These are phyloP conservation scores for Backusella circina DNA, from an alignment of 192 early-diverging fungal species.

Conservation along the genomic window DNA sequence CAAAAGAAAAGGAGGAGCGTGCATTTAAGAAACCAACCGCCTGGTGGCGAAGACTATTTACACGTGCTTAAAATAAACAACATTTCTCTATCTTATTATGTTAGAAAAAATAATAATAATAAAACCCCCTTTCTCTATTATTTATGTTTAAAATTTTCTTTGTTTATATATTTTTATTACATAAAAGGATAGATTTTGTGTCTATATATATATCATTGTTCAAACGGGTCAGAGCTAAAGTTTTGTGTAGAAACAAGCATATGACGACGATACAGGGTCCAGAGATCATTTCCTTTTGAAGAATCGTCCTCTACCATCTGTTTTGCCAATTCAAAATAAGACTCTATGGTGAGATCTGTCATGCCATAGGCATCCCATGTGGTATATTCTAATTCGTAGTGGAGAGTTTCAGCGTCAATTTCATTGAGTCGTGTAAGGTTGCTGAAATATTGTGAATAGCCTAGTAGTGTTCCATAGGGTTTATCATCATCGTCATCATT, in stretches of 20 bases:
- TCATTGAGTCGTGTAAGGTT: slow-evolving; percentile 22
- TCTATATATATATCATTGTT: not conserved
- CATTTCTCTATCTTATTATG: too few species aligned
- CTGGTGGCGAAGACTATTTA: not conserved
- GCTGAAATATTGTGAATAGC: slow-evolving; percentile 34
- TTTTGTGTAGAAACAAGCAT: not conserved
- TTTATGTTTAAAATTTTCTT: too few species aligned
- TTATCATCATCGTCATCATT: not conserved
- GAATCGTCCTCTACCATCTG: slow-evolving; percentile 16
- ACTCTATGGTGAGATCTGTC: slow-evolving; percentile 36
- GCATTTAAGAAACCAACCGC: not conserved
- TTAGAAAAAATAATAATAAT: too few species aligned
- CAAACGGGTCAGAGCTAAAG: not conserved
- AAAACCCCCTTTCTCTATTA: too few species aligned
- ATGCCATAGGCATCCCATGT: slow-evolving; percentile 41
- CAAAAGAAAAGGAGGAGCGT: not conserved
- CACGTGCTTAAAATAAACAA: not conserved
- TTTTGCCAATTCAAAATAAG: slow-evolving; percentile 39
- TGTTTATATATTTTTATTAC: too few species aligned
- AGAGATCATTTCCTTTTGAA: not conserved
- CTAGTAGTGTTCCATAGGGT: slow-evolving; percentile 27
- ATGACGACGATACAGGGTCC: not conserved
- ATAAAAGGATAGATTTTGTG: too few species aligned
- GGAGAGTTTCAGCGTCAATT: slow-evolving; percentile 1
- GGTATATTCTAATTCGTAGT: slow-evolving; percentile 45